Base-by-base conservation (phyloP, 2,329 filamentous ascomycete genomes). In the Aspergillus sp. region DNA sequence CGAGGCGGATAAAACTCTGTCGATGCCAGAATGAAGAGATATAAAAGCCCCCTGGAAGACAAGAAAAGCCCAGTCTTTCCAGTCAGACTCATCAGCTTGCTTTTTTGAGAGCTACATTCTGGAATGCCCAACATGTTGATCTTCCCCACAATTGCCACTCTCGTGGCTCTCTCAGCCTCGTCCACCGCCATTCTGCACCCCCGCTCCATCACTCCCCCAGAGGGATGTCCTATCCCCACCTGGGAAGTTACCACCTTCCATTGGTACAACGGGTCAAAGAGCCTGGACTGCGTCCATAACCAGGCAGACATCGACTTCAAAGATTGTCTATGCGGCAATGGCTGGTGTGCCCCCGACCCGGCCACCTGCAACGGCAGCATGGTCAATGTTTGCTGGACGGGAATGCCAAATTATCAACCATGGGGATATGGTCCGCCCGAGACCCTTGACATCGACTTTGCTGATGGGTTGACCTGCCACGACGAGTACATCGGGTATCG, bases 401-500 rank as follows among this genome's bases (percentile, higher is more conserved):
- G 70, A 8, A 68, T 71, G 70, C 70, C 70, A 2, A 71, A 67
- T 57, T 72, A 72, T 56, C 51, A 70, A n/a, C 70, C 69, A 1
- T 71, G 69, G 70, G 70, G 70, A 0, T 72, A 71, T 47, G 69
- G 70, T 0, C 69, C 69, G 0, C 58, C 62, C 0, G 48, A 71
- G 27, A 71, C 68, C 0, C 66, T 72, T 3, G 60, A 65, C 10
- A 71, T 72, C 51, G 61, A 63, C 6, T 71, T 72, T 32, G 59
- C 58, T 0, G 68, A 71, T 36, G 70, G 70, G 2, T 59, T 70
- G 23, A 27, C 48, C 25, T 72, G 69, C 60, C 64, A 67, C 54
- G 70, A 72, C 30, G 17, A 70, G 51, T 72, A 72, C 50, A 70
- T 70, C 51, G 70, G 69, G 1, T 72, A 70, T 49, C 69, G 70